A percentile compares a stretch with the other conserved stretches of the same genome.
Evolutionary conservation across 2,329 filamentous ascomycete genomes (phyloP).

Genomic region (Pestalotiopsis sp.): DNA sequence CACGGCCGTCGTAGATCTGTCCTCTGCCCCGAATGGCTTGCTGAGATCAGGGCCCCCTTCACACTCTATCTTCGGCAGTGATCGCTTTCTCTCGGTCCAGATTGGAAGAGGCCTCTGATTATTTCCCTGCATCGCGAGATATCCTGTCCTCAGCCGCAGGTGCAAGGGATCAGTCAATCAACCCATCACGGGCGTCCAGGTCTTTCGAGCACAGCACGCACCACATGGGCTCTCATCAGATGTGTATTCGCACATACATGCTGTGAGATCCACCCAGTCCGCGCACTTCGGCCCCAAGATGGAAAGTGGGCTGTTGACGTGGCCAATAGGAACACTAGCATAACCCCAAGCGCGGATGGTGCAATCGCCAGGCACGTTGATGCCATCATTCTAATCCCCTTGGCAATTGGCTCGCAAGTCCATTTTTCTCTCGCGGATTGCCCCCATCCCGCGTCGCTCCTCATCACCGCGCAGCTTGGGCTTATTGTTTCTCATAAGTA

Average conservation of each 20-base stretch:
- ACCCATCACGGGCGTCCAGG: too few species aligned
- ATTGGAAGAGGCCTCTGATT: neutral
- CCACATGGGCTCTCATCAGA: too few species aligned
- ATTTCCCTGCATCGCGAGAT: neutral
- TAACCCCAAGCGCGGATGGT: constrained; percentile 7
- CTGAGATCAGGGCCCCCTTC: neutral
- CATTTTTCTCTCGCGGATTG: neutral
- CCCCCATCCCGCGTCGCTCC: neutral
- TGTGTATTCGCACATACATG: too few species aligned
- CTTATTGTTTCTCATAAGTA: neutral
- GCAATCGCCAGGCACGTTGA: constrained; percentile 10
- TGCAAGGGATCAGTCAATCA: neutral
- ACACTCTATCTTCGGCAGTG: neutral
- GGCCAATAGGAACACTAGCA: constrained; percentile 5
- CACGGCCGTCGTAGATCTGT: neutral
- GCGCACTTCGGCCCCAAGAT: constrained; percentile 8
- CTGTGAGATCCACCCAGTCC: neutral
- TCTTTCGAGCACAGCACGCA: too few species aligned
- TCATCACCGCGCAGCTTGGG: neutral
- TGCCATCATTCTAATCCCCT: constrained; percentile 8
- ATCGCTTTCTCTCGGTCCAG: neutral
- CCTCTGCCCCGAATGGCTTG: neutral
- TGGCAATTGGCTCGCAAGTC: neutral
- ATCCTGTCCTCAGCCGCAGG: neutral
- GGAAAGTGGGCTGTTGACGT: constrained; percentile 8